A percentile compares a stretch with the other conserved stretches of the same genome.
Conservation (phyloP, 108 stramenopile species). For the Nannochloropsis salina region DNA sequence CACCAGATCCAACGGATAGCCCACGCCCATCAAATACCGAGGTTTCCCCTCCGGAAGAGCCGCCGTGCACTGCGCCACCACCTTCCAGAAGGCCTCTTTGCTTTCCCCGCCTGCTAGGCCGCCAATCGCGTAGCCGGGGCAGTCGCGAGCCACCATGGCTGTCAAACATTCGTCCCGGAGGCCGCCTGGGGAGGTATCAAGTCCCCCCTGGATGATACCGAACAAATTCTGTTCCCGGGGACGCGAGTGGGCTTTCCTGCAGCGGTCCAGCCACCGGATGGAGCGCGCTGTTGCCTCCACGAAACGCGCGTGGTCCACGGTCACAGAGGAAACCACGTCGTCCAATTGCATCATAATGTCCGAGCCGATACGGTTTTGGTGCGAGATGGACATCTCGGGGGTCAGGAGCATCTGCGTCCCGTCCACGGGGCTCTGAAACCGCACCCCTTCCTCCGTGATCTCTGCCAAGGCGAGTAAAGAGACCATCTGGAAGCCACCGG, state of each 20-base stretch:
- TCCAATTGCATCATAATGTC: slow-evolving; percentile 97
- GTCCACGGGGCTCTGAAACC: slow-evolving; percentile 77
- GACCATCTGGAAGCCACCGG: slow-evolving; percentile 98
- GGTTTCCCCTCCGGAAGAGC: slow-evolving; percentile 80
- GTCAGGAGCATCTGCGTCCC: slow-evolving; percentile 68
- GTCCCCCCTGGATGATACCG: slow-evolving; percentile 71
- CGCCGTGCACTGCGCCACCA: slow-evolving; percentile 81
- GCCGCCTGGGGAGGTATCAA: slow-evolving; percentile 78
- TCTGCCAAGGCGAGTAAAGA: slow-evolving; percentile 77
- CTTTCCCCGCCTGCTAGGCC: slow-evolving; percentile 73
- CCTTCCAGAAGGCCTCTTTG: slow-evolving; percentile 93
- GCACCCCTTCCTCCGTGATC: slow-evolving; percentile 90
- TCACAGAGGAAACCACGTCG: slow-evolving; percentile 79
- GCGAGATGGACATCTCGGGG: slow-evolving; percentile 86
- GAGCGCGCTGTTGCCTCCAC: slow-evolving; percentile 77
- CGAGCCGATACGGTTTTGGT: slow-evolving; percentile 88
- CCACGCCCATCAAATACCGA: slow-evolving; percentile 95
- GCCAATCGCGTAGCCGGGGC: slow-evolving; percentile 95
- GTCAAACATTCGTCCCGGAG: slow-evolving; percentile 82
- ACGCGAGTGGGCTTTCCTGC: slow-evolving; percentile 68
- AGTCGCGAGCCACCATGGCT: slow-evolving; percentile 63
- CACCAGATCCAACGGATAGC: slow-evolving; percentile 94
- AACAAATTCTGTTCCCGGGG: slow-evolving; percentile 49
- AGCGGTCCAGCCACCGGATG: slow-evolving; percentile 92
- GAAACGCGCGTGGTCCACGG: slow-evolving; percentile 65